These are phyloP conservation scores for Evansstolkia leycettana DNA, from an alignment of 495 filamentous ascomycete genomes.

Conservation along the genomic window DNA sequence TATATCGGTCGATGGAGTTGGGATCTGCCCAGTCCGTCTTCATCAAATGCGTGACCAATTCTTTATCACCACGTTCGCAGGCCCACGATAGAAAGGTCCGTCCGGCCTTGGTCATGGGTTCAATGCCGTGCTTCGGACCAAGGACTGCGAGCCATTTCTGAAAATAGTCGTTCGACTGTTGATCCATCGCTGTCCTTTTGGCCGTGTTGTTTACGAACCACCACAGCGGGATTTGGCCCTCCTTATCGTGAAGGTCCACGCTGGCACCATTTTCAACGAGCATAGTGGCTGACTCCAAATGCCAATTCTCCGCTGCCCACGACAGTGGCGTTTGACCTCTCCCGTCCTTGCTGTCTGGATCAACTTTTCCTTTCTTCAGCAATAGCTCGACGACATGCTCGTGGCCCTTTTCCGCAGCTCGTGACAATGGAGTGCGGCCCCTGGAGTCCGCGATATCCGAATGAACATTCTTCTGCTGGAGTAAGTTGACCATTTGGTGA, in stretches of 20 bases:
- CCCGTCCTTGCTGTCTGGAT: slow-evolving; percentile 6
- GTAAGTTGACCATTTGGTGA: slow-evolving; percentile 4
- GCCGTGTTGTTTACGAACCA: slow-evolving; percentile 6
- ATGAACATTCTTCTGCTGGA: slow-evolving; percentile 5
- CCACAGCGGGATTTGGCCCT: slow-evolving; percentile 7
- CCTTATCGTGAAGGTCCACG: slow-evolving; percentile 5
- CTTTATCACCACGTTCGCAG: slow-evolving; percentile 4
- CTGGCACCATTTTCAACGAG: slow-evolving; percentile 5
- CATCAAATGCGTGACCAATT: slow-evolving; percentile 3
- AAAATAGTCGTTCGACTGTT: not conserved
- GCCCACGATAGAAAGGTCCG: slow-evolving; percentile 9
- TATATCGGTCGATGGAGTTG: slow-evolving; percentile 6
- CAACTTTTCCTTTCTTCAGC: slow-evolving; percentile 4
- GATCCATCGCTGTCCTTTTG: not conserved
- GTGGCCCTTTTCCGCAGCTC: slow-evolving; percentile 6
- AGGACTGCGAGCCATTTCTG: slow-evolving; percentile 3
- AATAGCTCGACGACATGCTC: slow-evolving; percentile 4
- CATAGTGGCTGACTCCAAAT: slow-evolving; percentile 4
- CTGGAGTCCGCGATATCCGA: slow-evolving; percentile 3
- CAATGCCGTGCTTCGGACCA: slow-evolving; percentile 1
- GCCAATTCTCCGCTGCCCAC: slow-evolving; percentile 7
- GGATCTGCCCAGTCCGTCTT: slow-evolving; percentile 7
- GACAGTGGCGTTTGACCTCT: slow-evolving; percentile 8
- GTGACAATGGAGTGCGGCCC: slow-evolving; percentile 9
- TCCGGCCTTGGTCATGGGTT: slow-evolving; percentile 7